Evolutionary conservation across 2,329 filamentous ascomycete genomes (phyloP).

Genomic region (Anthostomella pinea): DNA sequence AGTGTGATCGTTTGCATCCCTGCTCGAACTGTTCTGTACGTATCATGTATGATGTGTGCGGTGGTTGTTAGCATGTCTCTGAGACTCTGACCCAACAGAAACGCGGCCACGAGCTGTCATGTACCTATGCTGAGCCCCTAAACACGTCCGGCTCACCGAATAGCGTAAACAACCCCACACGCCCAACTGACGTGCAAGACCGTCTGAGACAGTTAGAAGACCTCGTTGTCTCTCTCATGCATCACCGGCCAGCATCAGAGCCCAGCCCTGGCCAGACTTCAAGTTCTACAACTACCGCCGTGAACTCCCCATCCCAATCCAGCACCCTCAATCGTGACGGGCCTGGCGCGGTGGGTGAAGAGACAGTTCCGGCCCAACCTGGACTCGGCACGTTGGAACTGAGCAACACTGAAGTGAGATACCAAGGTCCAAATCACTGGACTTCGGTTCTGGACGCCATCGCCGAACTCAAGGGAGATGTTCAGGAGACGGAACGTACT

Average conservation of each 20-base stretch:
- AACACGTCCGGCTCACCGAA: background rate
- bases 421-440: constrained; percentile 22
- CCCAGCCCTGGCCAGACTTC: constrained; percentile 6
- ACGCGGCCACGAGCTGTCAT: constrained; percentile 13
- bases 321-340: too few species aligned
- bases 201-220: constrained; percentile 16
- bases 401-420: constrained; percentile 16
- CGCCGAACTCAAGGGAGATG: constrained; percentile 16
- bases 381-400: constrained; percentile 17
- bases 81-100: constrained; percentile 12
- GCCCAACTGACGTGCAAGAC: constrained; percentile 11
- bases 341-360: background rate
- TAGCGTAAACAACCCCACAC: background rate
- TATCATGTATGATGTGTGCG: background rate
- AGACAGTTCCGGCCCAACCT: constrained; percentile 3
- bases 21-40: constrained; percentile 19
- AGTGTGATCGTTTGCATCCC: constrained; percentile 20
- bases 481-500: constrained; percentile 8
- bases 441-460: constrained; percentile 19
- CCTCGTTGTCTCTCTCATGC: constrained; percentile 18
- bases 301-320: background rate
- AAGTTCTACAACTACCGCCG: background rate
- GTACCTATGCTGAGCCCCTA: constrained; percentile 11
- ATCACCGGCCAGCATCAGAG: too few species aligned
- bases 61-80: background rate